These are phyloP conservation scores for Xylaria sp. DNA, from an alignment of 2,329 filamentous ascomycete genomes.

Conservation along the genomic window DNA sequence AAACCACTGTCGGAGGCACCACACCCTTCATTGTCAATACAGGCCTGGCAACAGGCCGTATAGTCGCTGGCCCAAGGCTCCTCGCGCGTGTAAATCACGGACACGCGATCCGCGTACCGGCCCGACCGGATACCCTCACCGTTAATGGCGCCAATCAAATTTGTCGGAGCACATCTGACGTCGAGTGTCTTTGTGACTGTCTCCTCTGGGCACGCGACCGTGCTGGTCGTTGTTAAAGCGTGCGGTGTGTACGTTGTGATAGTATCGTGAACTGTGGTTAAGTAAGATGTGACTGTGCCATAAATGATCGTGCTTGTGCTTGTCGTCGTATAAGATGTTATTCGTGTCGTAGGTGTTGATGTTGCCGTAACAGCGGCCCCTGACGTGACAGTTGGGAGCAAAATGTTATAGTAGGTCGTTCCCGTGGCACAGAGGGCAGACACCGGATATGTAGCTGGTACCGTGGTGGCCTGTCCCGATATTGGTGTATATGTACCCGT, in stretches of 20 bases:
- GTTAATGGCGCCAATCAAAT: constrained; percentile 38
- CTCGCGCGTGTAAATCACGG: constrained; percentile 34
- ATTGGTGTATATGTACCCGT: constrained; percentile 27
- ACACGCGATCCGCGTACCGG: constrained; percentile 32
- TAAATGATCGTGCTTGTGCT: constrained; percentile 13
- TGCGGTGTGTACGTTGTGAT: constrained; percentile 17
- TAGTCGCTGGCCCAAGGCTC: constrained; percentile 36
- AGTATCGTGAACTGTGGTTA: constrained; percentile 14
- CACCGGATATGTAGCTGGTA: constrained; percentile 17
- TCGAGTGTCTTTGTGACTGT: constrained; percentile 27
- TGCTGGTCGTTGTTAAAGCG: constrained; percentile 11
- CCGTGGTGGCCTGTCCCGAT: constrained; percentile 20
- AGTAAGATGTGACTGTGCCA: constrained; percentile 10
- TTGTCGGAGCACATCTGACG: constrained; percentile 29
- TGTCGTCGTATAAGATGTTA: constrained; percentile 22
- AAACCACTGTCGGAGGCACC: constrained; percentile 29
- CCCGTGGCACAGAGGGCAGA: constrained; percentile 15
- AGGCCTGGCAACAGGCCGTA: constrained; percentile 43
- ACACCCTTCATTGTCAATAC: constrained; percentile 42
- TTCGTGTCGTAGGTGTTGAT: constrained; percentile 19
- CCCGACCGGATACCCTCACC: constrained; percentile 38
- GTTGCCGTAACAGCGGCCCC: constrained; percentile 20
- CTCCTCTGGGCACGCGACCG: constrained; percentile 11
- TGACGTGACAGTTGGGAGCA: constrained; percentile 24
- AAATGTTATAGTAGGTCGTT: background rate